A percentile compares a stretch with the other conserved stretches of the same genome.
Conservation (phyloP, 1,139 yeast genomes). For the Suhomyces kunorum region DNA sequence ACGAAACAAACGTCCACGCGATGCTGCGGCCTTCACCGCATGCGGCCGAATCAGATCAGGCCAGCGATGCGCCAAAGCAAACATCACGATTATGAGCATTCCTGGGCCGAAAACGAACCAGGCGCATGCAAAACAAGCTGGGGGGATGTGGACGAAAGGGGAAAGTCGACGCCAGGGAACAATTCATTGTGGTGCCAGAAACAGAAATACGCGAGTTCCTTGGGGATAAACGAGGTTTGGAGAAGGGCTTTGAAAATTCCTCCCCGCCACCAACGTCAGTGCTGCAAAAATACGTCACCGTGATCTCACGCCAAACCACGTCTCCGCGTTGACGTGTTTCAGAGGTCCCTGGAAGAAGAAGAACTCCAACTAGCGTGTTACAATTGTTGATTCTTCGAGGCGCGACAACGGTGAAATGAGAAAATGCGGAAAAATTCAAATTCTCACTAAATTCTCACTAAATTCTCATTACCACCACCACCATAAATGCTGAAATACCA, state of each 20-base stretch:
- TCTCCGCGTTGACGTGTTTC: too few species aligned
- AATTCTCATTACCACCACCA: too few species aligned
- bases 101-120: too few species aligned
- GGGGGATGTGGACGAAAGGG: neutral
- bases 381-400: too few species aligned
- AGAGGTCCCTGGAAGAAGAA: too few species aligned
- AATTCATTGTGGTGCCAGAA: neutral
- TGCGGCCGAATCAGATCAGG: neutral
- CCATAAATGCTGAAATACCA: too few species aligned
- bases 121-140: neutral
- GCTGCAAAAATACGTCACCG: slow-evolving; percentile 1
- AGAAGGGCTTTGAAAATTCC: too few species aligned
- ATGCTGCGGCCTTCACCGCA: neutral
- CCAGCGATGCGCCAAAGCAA: neutral
- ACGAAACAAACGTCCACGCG: neutral
- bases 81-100: neutral
- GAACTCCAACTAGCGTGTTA: too few species aligned
- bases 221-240: neutral
- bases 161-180: neutral
- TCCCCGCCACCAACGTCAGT: too few species aligned
- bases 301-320: neutral
- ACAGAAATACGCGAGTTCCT: slow-evolving; percentile 1
- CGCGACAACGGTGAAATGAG: too few species aligned
- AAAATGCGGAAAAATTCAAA: too few species aligned
- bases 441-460: too few species aligned